Evolutionary conservation across 208 protist genomes (phyloP), one percentile per base, ranked within the genome.

Genomic region (Leishmania aethiopica): DNA sequence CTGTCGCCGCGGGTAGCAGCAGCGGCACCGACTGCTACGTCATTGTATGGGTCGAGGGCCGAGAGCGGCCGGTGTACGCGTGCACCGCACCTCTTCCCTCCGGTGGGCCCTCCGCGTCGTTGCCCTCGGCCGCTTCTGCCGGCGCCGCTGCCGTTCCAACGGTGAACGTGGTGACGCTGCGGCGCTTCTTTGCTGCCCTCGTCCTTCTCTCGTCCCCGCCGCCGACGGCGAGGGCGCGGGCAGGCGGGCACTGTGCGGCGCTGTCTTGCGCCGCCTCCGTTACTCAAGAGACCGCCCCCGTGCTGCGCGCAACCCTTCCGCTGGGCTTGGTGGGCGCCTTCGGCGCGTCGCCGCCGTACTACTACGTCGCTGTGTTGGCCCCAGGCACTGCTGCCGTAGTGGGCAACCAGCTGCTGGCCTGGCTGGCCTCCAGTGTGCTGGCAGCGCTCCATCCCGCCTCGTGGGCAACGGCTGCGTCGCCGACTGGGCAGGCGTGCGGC

Each of bases 101-200:
- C 28, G 40, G 45, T 17, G 8, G 28, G 28, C 0, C 28, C 73
- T 55, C 49, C 2, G 13, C 47, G 51, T 22, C 78, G 22, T 22
- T 13, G 10, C 1, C n/a, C 2, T 49, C 69, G 17, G 40, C 10
- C 22, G 49, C 76, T 49, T 35, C 32, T 35, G 32, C 57, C 22
- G 69, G 37, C 13, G 7, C 25, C 28, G 11, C 10, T 15, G 45
- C 57, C 2, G 70, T 55, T 19, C 78, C 55, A 19, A 1, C 47
- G 42, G 40, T 82, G 25, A 69, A 77, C 57, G 70, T 57, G 5
- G 71, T 82, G 11, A 60, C 45, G 42, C 53, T 82, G 71, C 49
- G 74, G 49, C 78, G 78, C 71, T 77, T 71, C 78, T 75, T 84
- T 22, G 40, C 45, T 10, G 69, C 80, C 37, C 75, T 84, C 67